phyloP scores from a whole-genome alignment of 768 basidiomycete species.

The Suillus plorans region DNA sequence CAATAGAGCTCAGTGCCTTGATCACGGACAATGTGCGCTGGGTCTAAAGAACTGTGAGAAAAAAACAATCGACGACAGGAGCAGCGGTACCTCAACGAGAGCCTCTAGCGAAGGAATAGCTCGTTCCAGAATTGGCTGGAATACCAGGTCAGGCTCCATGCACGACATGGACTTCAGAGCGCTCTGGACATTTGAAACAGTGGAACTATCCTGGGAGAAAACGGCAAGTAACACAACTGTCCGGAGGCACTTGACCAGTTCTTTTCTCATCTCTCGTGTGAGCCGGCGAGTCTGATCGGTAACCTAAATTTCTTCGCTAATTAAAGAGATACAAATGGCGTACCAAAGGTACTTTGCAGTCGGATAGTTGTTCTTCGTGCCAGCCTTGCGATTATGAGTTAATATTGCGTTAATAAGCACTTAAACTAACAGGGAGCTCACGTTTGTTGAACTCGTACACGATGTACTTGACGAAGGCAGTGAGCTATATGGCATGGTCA shows the following conservation, averaged over 20 bases:
- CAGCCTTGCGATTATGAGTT: conserved; percentile 47
- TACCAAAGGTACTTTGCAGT: conserved; percentile 79
- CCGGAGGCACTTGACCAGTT: conserved; percentile 78
- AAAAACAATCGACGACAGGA: background rate
- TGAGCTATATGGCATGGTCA: conserved; percentile 8
- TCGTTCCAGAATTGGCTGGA: conserved; percentile 79
- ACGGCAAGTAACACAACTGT: conserved; percentile 86
- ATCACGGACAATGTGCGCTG: conserved; percentile 84
- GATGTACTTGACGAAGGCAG: conserved; percentile 57
- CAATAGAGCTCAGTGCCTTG: conserved; percentile 79
- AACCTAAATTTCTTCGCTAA: conserved; percentile 4
- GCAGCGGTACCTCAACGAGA: conserved; percentile 65
- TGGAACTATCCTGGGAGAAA: conserved; percentile 80
- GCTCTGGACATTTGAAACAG: conserved; percentile 73
- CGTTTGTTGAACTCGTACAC: conserved; percentile 86
- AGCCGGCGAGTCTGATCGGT: conserved; percentile 63
- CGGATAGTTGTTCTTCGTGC: conserved; percentile 73
- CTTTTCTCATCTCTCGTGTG: conserved; percentile 75
- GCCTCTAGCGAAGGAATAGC: conserved; percentile 87
- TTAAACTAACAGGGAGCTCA: conserved; percentile 23
- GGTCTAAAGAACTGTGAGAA: conserved; percentile 45
- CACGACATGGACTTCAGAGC: conserved; percentile 80
- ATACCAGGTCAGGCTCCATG: conserved; percentile 84
- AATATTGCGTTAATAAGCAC: background rate
- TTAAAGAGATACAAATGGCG: conserved; percentile 11